A percentile compares a stretch with the other conserved stretches of the same genome.
Evolutionary conservation across 2,329 filamentous ascomycete genomes (phyloP).

Genomic region (Rhinocladiella similis): DNA sequence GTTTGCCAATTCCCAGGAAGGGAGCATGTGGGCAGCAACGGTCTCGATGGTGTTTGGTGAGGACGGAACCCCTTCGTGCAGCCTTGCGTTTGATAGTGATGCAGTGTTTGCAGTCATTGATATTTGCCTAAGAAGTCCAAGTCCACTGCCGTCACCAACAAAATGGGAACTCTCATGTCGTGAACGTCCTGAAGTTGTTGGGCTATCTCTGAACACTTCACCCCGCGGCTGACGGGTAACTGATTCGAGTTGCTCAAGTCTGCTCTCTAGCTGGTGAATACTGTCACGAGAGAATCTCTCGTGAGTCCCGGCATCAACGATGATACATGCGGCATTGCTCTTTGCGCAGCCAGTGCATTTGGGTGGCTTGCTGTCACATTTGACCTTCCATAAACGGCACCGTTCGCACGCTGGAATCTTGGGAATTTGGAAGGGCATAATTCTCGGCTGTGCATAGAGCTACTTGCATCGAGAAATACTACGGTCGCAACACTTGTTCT

Average conservation of each 20-base stretch:
- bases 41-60: conserved; percentile 8
- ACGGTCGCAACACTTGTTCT: too few species aligned
- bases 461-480: too few species aligned
- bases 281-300: conserved; percentile 31
- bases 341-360: conserved; percentile 34
- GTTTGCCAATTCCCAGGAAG: conserved; percentile 26
- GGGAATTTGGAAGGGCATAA: neutral
- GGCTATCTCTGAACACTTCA: too few species aligned
- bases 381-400: conserved; percentile 28
- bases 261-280: conserved; percentile 32
- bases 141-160: conserved; percentile 27
- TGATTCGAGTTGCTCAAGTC: conserved; percentile 15
- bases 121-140: conserved; percentile 18
- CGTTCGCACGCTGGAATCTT: conserved; percentile 24
- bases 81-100: neutral
- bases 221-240: neutral
- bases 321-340: conserved; percentile 32
- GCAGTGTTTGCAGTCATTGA: neutral
- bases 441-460: too few species aligned
- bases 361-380: conserved; percentile 35
- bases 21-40: conserved; percentile 1
- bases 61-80: conserved; percentile 24
- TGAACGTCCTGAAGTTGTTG: neutral
- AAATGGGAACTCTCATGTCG: conserved; percentile 14
- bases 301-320: conserved; percentile 29